phyloP scores from a whole-genome alignment of 1,284 basidiomycete species.

The Sporisorium graminicola region DNA sequence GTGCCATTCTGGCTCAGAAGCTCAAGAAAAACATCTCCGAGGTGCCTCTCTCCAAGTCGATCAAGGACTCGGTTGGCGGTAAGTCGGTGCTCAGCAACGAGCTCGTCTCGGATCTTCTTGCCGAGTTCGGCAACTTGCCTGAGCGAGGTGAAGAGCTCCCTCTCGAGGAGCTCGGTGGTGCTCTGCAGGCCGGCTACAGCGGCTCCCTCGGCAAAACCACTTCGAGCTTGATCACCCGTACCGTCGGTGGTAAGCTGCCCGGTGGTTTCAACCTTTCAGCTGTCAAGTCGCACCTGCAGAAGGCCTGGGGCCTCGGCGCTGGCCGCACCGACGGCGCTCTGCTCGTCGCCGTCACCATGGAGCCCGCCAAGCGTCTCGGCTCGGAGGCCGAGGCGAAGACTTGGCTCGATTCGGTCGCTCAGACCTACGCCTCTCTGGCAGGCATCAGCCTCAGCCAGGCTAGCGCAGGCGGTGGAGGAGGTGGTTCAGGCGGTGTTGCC shows the following conservation, averaged over 20 bases:
- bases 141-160: slow-evolving; percentile 98
- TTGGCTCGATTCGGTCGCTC: slow-evolving; percentile 89
- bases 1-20: slow-evolving; percentile 93
- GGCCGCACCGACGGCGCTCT: slow-evolving; percentile 90
- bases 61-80: slow-evolving; percentile 97
- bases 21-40: slow-evolving; percentile 94
- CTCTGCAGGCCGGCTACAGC: slow-evolving; percentile 83
- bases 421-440: slow-evolving; percentile 84
- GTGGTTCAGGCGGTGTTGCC: slow-evolving; percentile 72
- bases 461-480: slow-evolving; percentile 75
- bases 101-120: slow-evolving; percentile 88
- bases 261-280: slow-evolving; percentile 96
- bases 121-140: slow-evolving; percentile 73
- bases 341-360: slow-evolving; percentile 88
- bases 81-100: slow-evolving; percentile 99
- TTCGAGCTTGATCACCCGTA: slow-evolving; percentile 88
- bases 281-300: slow-evolving; percentile 77
- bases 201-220: slow-evolving; percentile 95
- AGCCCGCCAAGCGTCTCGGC: slow-evolving; percentile 91
- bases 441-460: slow-evolving; percentile 80
- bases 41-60: slow-evolving; percentile 90
- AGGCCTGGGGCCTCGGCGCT: slow-evolving; percentile 84
- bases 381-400: slow-evolving; percentile 92
- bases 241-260: slow-evolving; percentile 96
- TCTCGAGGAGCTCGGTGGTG: slow-evolving; percentile 86